phyloP scores from a whole-genome alignment of 441 rosid species.

The Gossypium gossypioides region DNA sequence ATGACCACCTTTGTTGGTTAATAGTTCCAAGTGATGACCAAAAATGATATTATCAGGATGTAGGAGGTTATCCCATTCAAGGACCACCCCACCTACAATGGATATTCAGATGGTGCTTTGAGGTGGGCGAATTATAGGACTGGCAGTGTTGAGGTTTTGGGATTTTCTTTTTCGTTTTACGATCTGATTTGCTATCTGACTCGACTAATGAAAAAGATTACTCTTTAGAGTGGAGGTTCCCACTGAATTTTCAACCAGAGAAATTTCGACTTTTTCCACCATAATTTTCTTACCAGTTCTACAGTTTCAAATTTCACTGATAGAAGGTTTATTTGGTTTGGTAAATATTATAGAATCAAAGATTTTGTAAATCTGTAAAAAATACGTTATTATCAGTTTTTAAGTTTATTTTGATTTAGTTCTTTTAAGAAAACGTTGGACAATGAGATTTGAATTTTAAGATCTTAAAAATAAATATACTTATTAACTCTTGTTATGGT shows the following conservation, averaged over 20 bases:
- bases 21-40: neutral
- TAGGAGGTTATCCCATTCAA: neutral
- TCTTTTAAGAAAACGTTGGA: neutral
- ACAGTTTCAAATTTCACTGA: neutral
- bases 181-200: constrained; percentile 12
- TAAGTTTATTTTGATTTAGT: neutral
- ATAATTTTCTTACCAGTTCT: neutral
- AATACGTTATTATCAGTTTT: neutral
- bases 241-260: neutral
- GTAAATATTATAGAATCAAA: neutral
- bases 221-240: constrained; percentile 7
- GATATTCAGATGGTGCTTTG: neutral
- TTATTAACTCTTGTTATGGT: too few species aligned
- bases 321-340: neutral
- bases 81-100: neutral
- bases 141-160: constrained; percentile 11
- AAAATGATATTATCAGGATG: neutral
- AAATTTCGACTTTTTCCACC: neutral
- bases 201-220: constrained; percentile 12
- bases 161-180: constrained; percentile 9
- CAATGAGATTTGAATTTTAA: neutral
- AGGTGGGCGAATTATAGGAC: constrained; percentile 1
- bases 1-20: neutral
- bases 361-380: neutral
- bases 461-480: neutral